These are phyloP conservation scores for Biscogniauxia sp. DNA, from an alignment of 2,329 filamentous ascomycete genomes.

Conservation along the genomic window DNA sequence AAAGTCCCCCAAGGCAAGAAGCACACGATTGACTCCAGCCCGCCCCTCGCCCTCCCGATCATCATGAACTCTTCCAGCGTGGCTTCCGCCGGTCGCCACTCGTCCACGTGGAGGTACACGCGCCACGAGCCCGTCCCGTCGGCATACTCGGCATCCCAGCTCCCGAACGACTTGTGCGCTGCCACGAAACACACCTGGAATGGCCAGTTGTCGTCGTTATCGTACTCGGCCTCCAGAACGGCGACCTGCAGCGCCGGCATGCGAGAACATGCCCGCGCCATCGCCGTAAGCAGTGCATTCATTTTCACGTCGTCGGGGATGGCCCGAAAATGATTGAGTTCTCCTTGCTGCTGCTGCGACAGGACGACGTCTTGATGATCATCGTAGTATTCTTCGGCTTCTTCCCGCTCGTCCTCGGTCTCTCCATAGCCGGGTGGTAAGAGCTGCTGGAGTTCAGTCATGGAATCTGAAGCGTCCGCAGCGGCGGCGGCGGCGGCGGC, in stretches of 20 bases:
- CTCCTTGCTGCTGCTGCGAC: neutral
- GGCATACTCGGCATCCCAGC: neutral
- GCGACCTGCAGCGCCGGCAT: neutral
- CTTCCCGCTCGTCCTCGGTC: neutral
- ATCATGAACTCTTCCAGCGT: neutral
- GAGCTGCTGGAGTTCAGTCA: neutral
- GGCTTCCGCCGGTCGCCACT: neutral
- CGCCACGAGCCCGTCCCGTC: neutral
- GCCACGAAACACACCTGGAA: neutral
- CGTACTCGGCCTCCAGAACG: neutral
- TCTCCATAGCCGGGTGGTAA: neutral
- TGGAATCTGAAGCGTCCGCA: no score
- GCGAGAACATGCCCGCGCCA: neutral
- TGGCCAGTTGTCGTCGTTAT: neutral
- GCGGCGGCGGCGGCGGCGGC: no score
- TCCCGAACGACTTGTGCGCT: neutral
- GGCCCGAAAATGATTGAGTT: neutral
- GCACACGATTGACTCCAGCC: neutral
- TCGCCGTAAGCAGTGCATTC: neutral
- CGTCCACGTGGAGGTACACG: neutral
- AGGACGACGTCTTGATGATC: neutral
- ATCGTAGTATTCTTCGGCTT: neutral
- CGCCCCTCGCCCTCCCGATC: neutral
- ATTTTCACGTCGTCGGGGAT: neutral
- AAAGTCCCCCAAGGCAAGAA: no score